Evolutionary conservation across 148 eudicot genomes (phyloP).

Genomic region (Cornus controversa): DNA sequence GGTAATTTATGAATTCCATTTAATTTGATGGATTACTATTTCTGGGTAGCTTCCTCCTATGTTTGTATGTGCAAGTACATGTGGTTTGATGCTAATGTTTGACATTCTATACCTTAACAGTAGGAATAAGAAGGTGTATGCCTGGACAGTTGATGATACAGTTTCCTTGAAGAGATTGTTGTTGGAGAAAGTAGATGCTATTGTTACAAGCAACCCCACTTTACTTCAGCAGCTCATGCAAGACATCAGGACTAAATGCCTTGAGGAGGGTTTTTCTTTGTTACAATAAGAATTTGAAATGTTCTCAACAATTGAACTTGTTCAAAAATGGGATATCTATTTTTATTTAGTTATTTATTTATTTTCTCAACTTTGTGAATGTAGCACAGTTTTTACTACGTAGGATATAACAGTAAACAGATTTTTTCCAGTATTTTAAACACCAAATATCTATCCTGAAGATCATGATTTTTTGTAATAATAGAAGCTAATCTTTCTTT

Average conservation of each 20-base stretch:
- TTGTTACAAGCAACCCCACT: slow-evolving; percentile 78
- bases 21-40: neutral
- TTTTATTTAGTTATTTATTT: too few species aligned
- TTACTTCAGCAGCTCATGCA: slow-evolving; percentile 73
- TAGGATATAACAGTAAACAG: too few species aligned
- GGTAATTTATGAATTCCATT: slow-evolving; percentile 37
- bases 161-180: slow-evolving; percentile 71
- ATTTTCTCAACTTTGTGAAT: too few species aligned
- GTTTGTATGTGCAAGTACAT: neutral
- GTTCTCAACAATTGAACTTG: neutral
- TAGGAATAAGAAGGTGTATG: slow-evolving; percentile 82
- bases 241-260: slow-evolving; percentile 58
- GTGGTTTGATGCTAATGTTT: neutral
- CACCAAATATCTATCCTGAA: too few species aligned
- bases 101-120: slow-evolving; percentile 34
- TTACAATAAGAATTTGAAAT: neutral
- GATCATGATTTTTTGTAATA: too few species aligned
- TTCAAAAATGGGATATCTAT: neutral
- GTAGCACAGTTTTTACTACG: too few species aligned
- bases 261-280: slow-evolving; percentile 60
- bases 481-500: too few species aligned
- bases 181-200: slow-evolving; percentile 62
- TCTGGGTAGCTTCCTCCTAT: neutral
- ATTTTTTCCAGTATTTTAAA: too few species aligned
- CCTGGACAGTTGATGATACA: slow-evolving; percentile 93